These are phyloP conservation scores for Paramyrothecium sp. DNA, from an alignment of 2,329 filamentous ascomycete genomes.

Conservation along the genomic window DNA sequence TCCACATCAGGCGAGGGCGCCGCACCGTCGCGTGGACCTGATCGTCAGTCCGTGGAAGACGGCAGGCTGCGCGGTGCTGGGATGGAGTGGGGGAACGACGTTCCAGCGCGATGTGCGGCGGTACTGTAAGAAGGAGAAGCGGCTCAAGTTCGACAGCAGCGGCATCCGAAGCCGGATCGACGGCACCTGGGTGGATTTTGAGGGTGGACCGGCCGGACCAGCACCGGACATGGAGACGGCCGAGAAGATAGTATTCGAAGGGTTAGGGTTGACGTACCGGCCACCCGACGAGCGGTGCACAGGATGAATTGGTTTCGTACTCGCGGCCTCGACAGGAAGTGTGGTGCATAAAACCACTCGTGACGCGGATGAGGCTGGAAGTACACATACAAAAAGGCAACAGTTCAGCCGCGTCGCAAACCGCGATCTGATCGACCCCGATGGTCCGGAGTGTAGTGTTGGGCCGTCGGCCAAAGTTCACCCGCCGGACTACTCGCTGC, in stretches of 20 bases:
- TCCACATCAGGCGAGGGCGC: slow-evolving; percentile 18
- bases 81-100: slow-evolving; percentile 86
- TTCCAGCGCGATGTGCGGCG: slow-evolving; percentile 83
- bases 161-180: slow-evolving; percentile 69
- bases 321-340: too few species aligned
- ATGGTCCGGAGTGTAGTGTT: too few species aligned
- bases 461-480: too few species aligned
- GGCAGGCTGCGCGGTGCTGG: slow-evolving; percentile 81
- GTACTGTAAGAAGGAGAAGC: slow-evolving; percentile 71
- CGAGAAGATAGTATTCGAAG: slow-evolving; percentile 78
- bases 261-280: slow-evolving; percentile 67
- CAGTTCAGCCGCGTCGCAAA: too few species aligned
- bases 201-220: slow-evolving; percentile 28
- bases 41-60: slow-evolving; percentile 88
- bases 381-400: too few species aligned
- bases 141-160: slow-evolving; percentile 88
- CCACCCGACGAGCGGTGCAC: slow-evolving; percentile 68
- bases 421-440: too few species aligned
- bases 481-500: too few species aligned
- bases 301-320: slow-evolving; percentile 33
- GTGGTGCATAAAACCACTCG: too few species aligned
- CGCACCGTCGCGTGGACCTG: slow-evolving; percentile 86
- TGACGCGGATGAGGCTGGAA: too few species aligned
- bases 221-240: slow-evolving; percentile 69
- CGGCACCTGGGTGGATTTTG: slow-evolving; percentile 69